Base-by-base conservation (phyloP, 2,329 filamentous ascomycete genomes). In the Aspergillus awamori region DNA sequence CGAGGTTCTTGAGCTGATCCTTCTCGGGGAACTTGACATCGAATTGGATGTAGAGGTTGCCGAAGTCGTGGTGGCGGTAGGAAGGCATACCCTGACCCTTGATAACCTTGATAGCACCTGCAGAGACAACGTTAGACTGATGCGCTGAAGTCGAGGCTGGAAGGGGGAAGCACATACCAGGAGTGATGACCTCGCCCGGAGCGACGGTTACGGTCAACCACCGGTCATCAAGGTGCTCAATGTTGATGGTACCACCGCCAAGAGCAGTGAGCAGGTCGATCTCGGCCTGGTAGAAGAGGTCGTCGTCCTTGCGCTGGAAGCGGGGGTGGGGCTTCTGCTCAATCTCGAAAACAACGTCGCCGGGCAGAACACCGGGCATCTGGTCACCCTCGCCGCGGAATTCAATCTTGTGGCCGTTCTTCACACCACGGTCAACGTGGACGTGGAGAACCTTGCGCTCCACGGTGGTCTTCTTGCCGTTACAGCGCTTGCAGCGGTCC, bases 361-460 rank as follows among this genome's bases (percentile, higher is more conserved):
- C 95, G 15, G 95, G 91, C 76, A 96, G 87, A 57, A 96, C 91
- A 67, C 93, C 94, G 20, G 95, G 95, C 60, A 93, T 88, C 77
- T 98, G 95, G 76, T 99, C 95, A 80, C 95, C 95, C 78, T 99
- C 95, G 61, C 95, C 95, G 60, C 90, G 88, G 85, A 98, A 99
- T 76, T 97, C 93, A 68, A 99, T 92, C 84, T 96, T 96, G 80
- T 94, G 94, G 64, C 95, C 95, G 75, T 87, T 93, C 79, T 90
- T 89, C 65, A 99, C 93, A 80, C 95, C 95, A 75, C 89, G 90
- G 80, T 99, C 95, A 73, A 99, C 93, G 77, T 97, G 94, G 62
- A 99, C 95, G 78, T 99, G 95, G 59, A 99, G 89, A 13, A 99
- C 94, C 84, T 99, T 99, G 72, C 95, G 88, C 83, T 99, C 95